Evolutionary conservation across 495 filamentous ascomycete genomes (phyloP), one percentile per base, ranked within the genome.

Genomic region (Bacidia rubella): DNA sequence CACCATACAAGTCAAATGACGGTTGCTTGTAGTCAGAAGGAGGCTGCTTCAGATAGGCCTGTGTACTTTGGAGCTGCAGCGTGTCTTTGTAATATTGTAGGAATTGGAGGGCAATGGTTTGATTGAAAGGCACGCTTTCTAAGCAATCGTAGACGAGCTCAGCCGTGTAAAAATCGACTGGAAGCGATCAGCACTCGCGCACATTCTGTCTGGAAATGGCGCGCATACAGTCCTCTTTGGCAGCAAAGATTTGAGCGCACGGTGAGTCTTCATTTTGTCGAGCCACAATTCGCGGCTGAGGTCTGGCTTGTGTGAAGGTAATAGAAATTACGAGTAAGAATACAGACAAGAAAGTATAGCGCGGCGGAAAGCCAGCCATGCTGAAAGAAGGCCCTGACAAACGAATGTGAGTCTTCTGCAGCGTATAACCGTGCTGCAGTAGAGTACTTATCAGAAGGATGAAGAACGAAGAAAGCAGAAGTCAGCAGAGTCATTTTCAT

Each of bases 21-120:
- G 74, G 76, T 57, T 78, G 74, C 29, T 73, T 68, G 60, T 81
- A 82, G 15, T 67, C 70, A 15, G 65, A 50, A 1, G 78, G 77
- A 10, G 79, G 79, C 27, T 70, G 66, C 61, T 75, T 78, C 9
- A 80, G 64, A 59, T 75, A 75, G 19, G 69, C 67, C 17, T 78
- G 46, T 0, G 76, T 80, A 25, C 66, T 74, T 53, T 81, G 78
- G 46, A 79, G 80, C 58, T 80, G 69, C 1, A 81, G 56, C 2
- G 71, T 74, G 40, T 78, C 71, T 52, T 72, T 74, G 47, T 71
- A 75, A 58, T 81, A 78, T 21, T 63, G 57, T 17, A 81, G 26
- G 55, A 81, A 79, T 9, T 66, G 60, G 11, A 65, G 61, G 4
- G 73, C 77, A 17, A 74, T 70, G 24, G 68, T 71, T 2, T 67